These are phyloP conservation scores for Pachysandra terminalis DNA, from an alignment of 164 flowering plant genomes.

Conservation along the genomic window DNA sequence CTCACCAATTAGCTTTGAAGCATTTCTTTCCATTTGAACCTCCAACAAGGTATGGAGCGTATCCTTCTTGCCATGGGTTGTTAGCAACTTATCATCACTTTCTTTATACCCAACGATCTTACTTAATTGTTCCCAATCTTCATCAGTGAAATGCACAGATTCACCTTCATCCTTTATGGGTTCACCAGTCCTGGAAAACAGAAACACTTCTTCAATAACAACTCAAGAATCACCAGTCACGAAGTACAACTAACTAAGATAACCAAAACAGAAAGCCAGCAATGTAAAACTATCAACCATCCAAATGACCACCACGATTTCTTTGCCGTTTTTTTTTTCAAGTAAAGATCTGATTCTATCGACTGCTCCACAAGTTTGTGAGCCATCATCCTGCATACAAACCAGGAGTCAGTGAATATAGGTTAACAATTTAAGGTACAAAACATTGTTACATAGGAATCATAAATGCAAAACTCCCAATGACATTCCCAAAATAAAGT, in stretches of 20 bases:
- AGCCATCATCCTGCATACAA: constrained; percentile 82
- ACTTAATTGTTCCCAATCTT: constrained; percentile 89
- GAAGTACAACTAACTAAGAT: background rate
- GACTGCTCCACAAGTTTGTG: constrained; percentile 90
- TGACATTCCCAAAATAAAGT: background rate
- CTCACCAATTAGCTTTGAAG: constrained; percentile 71
- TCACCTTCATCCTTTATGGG: constrained; percentile 60
- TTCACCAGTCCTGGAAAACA: constrained; percentile 48
- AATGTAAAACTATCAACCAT: constrained; percentile 41
- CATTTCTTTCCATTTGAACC: constrained; percentile 88
- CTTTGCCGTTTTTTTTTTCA: constrained; percentile 50
- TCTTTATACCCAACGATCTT: constrained; percentile 90
- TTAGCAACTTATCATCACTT: constrained; percentile 43
- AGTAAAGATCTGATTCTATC: constrained; percentile 36
- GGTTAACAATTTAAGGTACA: background rate
- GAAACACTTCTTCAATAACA: constrained; percentile 9
- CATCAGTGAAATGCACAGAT: constrained; percentile 58
- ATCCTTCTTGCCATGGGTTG: constrained; percentile 40
- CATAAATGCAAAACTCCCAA: background rate
- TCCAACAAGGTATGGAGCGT: constrained; percentile 64
- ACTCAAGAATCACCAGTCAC: constrained; percentile 13
- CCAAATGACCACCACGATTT: constrained; percentile 97
- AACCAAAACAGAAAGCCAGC: background rate
- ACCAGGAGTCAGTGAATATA: constrained; percentile 1
- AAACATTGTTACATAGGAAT: too few relatives aligned